These are phyloP conservation scores for Colletotrichum australisinense DNA, from an alignment of 2,329 filamentous ascomycete genomes.

Conservation along the genomic window DNA sequence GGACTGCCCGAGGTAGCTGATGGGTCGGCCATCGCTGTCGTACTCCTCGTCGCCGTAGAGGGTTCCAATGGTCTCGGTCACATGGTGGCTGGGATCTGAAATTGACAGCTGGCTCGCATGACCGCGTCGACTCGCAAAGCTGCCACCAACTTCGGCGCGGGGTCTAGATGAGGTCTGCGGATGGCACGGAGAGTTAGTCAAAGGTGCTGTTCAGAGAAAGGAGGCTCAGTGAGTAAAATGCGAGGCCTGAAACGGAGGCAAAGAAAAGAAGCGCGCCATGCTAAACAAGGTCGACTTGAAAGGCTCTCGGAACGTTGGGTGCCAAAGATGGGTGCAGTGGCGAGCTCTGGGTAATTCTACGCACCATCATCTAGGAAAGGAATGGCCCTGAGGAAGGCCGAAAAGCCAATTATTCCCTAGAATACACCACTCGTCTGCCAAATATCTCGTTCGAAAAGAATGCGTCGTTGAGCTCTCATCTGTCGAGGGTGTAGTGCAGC, in stretches of 20 bases:
- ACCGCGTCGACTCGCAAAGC: conserved; percentile 68
- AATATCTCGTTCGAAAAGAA: conserved; percentile 30
- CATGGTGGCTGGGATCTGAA: conserved; percentile 92
- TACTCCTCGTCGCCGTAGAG: conserved; percentile 85
- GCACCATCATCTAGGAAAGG: conserved; percentile 62
- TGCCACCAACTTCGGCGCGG: conserved; percentile 65
- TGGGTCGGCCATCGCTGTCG: conserved; percentile 69
- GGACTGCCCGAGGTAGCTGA: conserved; percentile 76
- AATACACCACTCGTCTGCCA: conserved; percentile 31
- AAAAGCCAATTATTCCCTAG: conserved; percentile 45
- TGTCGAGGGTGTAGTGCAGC: conserved; percentile 21
- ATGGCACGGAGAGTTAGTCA: conserved; percentile 38
- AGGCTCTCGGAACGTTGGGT: not conserved
- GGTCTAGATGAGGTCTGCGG: conserved; percentile 68
- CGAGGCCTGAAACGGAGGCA: not conserved
- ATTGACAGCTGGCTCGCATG: conserved; percentile 72
- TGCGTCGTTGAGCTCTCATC: conserved; percentile 33
- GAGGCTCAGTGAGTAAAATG: not conserved
- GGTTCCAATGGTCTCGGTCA: conserved; percentile 92
- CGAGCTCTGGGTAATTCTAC: conserved; percentile 41
- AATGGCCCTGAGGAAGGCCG: conserved; percentile 51
- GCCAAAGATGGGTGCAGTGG: not conserved
- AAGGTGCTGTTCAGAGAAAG: not conserved
- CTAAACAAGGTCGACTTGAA: not conserved
- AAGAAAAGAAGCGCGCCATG: not conserved